Conservation (phyloP, 495 filamentous ascomycete species). For the Xylaria telfairii region DNA sequence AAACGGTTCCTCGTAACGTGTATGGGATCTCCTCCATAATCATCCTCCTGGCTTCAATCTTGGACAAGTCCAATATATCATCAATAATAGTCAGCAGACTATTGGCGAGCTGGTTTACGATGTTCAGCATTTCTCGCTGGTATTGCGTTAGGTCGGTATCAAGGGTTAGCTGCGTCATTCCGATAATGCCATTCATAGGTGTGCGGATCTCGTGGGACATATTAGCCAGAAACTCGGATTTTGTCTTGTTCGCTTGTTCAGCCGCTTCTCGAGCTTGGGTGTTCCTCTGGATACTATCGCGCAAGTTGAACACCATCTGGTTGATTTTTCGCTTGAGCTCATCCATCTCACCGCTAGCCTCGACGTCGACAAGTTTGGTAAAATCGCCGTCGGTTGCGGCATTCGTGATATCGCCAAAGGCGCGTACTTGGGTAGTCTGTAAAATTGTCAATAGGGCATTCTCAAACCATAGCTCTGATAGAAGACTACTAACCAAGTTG, state of each 20-base stretch:
- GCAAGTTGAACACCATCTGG: constrained; percentile 94
- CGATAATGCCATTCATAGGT: constrained; percentile 87
- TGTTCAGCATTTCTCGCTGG: constrained; percentile 98
- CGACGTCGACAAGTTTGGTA: constrained; percentile 95
- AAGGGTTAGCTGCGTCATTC: constrained; percentile 96
- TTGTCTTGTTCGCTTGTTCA: constrained; percentile 96
- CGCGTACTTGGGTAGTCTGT: constrained; percentile 91
- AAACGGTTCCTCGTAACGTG: constrained; percentile 91
- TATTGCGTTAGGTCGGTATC: constrained; percentile 95
- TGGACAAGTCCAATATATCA: constrained; percentile 97
- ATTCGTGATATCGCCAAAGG: constrained; percentile 97
- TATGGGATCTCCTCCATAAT: constrained; percentile 98
- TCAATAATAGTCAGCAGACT: constrained; percentile 98
- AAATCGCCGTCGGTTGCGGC: constrained; percentile 97
- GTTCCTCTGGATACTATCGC: constrained; percentile 97
- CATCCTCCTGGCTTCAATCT: constrained; percentile 99
- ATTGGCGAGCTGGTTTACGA: constrained; percentile 96
- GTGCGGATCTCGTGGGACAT: constrained; percentile 99
- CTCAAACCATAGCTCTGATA: neutral
- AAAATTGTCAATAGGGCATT: constrained; percentile 13
- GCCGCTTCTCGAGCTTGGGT: constrained; percentile 96
- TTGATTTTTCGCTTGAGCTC: constrained; percentile 99
- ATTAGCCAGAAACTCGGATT: constrained; percentile 98
- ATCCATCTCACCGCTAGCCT: constrained; percentile 98
- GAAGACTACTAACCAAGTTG: constrained; percentile 66